phyloP scores from a whole-genome alignment of 192 early-diverging fungal species.

The Entophlyctis helioformis region DNA sequence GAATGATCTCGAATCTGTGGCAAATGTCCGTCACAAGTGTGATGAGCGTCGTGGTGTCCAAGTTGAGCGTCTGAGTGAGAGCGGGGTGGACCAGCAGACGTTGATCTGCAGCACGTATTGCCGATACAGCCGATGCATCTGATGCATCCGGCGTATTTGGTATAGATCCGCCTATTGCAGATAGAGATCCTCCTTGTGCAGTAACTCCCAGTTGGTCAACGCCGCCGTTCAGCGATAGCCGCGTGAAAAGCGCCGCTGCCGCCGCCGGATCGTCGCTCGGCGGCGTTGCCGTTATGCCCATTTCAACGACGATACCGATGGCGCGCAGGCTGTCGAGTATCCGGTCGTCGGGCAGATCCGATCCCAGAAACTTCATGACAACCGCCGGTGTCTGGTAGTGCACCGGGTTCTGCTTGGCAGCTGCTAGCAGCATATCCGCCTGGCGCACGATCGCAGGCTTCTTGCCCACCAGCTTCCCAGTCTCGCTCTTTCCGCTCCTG shows the following conservation, averaged over 20 bases:
- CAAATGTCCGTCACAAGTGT: constrained; percentile 13
- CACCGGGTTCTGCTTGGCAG: constrained; percentile 19
- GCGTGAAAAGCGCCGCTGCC: too few relatives aligned
- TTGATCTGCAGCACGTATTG: too few relatives aligned
- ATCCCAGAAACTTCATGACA: constrained; percentile 22
- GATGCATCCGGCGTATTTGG: too few relatives aligned
- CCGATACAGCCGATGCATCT: too few relatives aligned
- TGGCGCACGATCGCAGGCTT: constrained; percentile 15
- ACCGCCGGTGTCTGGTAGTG: constrained; percentile 24
- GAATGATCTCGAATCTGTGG: constrained; percentile 15
- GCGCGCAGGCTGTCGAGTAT: too few relatives aligned
- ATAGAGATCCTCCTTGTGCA: too few relatives aligned
- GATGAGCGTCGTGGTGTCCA: constrained; percentile 33
- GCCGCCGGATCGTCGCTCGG: too few relatives aligned
- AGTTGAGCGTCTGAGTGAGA: constrained; percentile 19
- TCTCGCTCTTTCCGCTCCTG: not conserved
- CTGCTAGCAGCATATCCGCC: constrained; percentile 13
- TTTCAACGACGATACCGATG: too few relatives aligned
- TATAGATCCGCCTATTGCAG: too few relatives aligned
- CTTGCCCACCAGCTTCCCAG: not conserved
- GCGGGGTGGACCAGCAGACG: constrained; percentile 2
- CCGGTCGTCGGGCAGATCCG: constrained; percentile 7
- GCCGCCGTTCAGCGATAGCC: too few relatives aligned
- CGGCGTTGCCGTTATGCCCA: too few relatives aligned
- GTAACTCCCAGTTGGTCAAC: too few relatives aligned